phyloP scores from a whole-genome alignment of 345 rosid species.

The Eucalyptus marginata region DNA sequence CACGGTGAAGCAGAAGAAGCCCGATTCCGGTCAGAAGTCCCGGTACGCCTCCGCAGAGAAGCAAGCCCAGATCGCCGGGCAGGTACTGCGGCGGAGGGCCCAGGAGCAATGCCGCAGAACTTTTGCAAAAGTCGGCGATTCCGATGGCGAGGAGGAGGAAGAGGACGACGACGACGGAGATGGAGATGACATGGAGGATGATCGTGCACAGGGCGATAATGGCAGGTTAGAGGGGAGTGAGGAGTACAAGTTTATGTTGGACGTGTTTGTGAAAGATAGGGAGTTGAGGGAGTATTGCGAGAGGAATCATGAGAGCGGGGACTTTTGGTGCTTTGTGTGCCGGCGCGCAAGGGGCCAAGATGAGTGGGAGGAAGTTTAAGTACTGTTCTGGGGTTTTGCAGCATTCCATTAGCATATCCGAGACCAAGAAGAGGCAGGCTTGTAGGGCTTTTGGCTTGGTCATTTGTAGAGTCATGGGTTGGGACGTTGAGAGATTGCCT shows the following conservation, averaged over 20 bases:
- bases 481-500: constrained; percentile 46
- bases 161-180: background rate
- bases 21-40: constrained; percentile 25
- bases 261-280: constrained; percentile 25
- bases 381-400: constrained; percentile 51
- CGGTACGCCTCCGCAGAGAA: constrained; percentile 10
- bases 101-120: constrained; percentile 28
- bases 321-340: constrained; percentile 62
- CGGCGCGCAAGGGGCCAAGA: constrained; percentile 26
- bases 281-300: constrained; percentile 48
- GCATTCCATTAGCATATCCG: constrained; percentile 34
- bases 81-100: constrained; percentile 21
- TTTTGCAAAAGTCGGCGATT: constrained; percentile 1
- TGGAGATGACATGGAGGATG: background rate
- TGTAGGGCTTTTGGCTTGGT: constrained; percentile 63
- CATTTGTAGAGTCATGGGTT: constrained; percentile 65
- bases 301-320: constrained; percentile 35
- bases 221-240: constrained; percentile 8
- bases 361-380: constrained; percentile 28
- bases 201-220: constrained; percentile 12
- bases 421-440: constrained; percentile 34
- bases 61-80: constrained; percentile 6
- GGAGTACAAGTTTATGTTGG: constrained; percentile 30
- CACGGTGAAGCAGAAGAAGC: background rate
- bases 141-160: constrained; percentile 1